A percentile compares a stretch with the other conserved stretches of the same genome.
These are phyloP conservation scores for Cladophialophora bantiana DNA, from an alignment of 2,329 filamentous ascomycete genomes.

Conservation along the genomic window DNA sequence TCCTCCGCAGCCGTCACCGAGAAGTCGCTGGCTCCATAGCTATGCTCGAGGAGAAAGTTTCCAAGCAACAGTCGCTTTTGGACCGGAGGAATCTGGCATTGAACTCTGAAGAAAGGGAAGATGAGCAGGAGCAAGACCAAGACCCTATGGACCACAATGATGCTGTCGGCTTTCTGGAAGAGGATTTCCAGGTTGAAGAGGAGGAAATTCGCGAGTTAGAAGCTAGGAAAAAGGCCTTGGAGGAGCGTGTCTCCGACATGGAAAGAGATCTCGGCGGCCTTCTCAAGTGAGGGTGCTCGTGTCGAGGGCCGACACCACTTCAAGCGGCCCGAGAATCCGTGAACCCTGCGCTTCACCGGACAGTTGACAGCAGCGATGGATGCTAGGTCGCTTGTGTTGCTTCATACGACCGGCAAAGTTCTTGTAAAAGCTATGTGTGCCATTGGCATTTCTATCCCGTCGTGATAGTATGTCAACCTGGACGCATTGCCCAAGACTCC, in stretches of 20 bases:
- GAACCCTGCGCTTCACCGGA: background rate
- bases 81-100: constrained; percentile 71
- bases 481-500: background rate
- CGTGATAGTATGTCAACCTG: background rate
- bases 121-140: constrained; percentile 55
- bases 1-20: constrained; percentile 73
- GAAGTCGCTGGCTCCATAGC: constrained; percentile 75
- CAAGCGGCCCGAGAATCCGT: background rate
- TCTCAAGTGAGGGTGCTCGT: constrained; percentile 50
- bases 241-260: constrained; percentile 71
- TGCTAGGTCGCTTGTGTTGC: background rate
- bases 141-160: constrained; percentile 31
- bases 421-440: background rate
- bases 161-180: constrained; percentile 46
- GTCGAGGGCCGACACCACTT: background rate
- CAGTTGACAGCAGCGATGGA: background rate
- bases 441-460: background rate
- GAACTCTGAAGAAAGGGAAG: constrained; percentile 63
- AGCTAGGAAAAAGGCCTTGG: constrained; percentile 66
- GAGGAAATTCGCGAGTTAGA: constrained; percentile 68
- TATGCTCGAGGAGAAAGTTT: constrained; percentile 81
- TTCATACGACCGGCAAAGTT: background rate
- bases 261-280: constrained; percentile 71
- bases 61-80: constrained; percentile 76
- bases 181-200: constrained; percentile 55